phyloP scores from a whole-genome alignment of 306 rosid genomes.

The Oxytropis ochrocephala region DNA sequence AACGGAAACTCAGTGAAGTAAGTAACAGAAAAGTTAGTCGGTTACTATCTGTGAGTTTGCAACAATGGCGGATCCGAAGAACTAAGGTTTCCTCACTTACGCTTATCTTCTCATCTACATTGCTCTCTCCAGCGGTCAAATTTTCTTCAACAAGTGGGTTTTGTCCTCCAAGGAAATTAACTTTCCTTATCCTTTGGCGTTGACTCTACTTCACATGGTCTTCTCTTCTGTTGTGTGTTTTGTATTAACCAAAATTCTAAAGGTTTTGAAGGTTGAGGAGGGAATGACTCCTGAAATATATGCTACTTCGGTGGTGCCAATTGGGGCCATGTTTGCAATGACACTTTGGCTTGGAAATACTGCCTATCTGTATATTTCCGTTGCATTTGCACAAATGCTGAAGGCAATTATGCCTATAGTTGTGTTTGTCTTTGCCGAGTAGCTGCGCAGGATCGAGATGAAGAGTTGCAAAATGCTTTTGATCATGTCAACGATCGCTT shows the following conservation, averaged over 20 bases:
- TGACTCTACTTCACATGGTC: conserved; percentile 97
- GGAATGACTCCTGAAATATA: conserved; percentile 95
- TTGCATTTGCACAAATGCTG: conserved; percentile 97
- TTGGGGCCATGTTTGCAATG: conserved; percentile 98
- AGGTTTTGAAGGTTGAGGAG: conserved; percentile 94
- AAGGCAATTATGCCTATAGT: conserved; percentile 99
- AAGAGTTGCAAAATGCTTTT: conserved; percentile 93
- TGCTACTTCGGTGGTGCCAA: conserved; percentile 81
- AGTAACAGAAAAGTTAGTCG: not conserved
- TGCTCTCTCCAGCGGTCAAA: conserved; percentile 94
- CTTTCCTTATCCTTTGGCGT: conserved; percentile 93
- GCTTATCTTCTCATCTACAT: conserved; percentile 86
- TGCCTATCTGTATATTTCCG: conserved; percentile 94
- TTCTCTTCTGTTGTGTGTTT: conserved; percentile 92
- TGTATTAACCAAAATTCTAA: conserved; percentile 71
- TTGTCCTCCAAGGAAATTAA: conserved; percentile 95
- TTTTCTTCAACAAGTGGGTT: conserved; percentile 99
- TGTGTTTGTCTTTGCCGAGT: conserved; percentile 92
- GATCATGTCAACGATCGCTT: conserved; percentile 93
- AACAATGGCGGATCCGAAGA: conserved; percentile 75
- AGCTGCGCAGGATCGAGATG: conserved; percentile 79
- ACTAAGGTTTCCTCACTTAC: conserved; percentile 54
- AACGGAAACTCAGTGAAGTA: conserved; percentile 12
- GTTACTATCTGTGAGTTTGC: not conserved
- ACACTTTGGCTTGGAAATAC: conserved; percentile 99